phyloP scores from a whole-genome alignment of 108 stramenopile genomes.

The Seminavis robusta region DNA sequence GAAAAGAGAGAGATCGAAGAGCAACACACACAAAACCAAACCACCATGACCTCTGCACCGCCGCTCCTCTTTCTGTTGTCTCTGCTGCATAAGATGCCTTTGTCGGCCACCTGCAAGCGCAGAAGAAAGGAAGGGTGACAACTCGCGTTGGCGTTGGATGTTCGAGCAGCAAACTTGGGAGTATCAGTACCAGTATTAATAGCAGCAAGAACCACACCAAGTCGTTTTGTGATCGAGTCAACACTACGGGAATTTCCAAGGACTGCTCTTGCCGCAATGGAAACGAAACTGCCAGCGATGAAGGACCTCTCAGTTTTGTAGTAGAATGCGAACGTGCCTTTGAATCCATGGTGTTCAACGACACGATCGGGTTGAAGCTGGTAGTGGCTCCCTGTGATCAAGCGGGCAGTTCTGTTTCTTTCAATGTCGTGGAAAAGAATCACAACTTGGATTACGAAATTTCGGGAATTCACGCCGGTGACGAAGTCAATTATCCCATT shows the following conservation, averaged over 20 bases:
- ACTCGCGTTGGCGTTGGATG: too few species aligned
- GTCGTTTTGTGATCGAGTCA: slow-evolving; percentile 31
- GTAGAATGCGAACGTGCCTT: slow-evolving; percentile 37
- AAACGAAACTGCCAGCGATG: too few species aligned
- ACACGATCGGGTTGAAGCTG: slow-evolving; percentile 49
- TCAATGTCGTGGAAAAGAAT: slow-evolving; percentile 35
- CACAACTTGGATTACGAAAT: slow-evolving; percentile 34
- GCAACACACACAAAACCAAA: too few species aligned
- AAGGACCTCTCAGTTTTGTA: slow-evolving; percentile 28
- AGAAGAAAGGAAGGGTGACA: too few species aligned
- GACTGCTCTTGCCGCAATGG: slow-evolving; percentile 34
- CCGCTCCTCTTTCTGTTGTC: too few species aligned
- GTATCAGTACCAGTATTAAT: too few species aligned
- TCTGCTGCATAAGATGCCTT: too few species aligned
- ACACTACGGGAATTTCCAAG: slow-evolving; percentile 28
- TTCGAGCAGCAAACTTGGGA: too few species aligned
- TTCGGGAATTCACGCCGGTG: slow-evolving; percentile 26
- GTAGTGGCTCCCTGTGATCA: slow-evolving; percentile 41
- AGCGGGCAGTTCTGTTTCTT: slow-evolving; percentile 22
- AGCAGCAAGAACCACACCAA: slow-evolving; percentile 2
- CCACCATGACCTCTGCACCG: too few species aligned
- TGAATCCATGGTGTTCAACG: slow-evolving; percentile 25
- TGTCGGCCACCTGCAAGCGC: too few species aligned
- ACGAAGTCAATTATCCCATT: slow-evolving; percentile 41
- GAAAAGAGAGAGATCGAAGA: too few species aligned